Conservation (phyloP, 2,329 filamentous ascomycete genomes). For the Didymella arachidicola region DNA sequence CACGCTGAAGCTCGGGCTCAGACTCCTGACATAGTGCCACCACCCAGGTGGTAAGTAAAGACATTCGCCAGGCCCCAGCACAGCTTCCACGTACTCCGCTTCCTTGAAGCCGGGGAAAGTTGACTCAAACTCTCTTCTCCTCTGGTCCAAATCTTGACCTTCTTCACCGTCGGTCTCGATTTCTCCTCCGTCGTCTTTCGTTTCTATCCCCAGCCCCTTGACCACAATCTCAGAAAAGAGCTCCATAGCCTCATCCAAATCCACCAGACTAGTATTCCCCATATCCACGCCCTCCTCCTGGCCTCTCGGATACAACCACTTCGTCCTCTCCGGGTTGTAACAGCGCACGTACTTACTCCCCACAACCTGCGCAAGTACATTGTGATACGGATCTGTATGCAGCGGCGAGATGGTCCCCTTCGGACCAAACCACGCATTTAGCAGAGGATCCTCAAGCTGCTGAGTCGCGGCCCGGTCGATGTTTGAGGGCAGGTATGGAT, state of each 20-base stretch:
- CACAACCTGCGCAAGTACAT: conserved; percentile 87
- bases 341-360: conserved; percentile 91
- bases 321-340: conserved; percentile 72
- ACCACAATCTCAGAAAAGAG: conserved; percentile 47
- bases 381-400: conserved; percentile 94
- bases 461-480: conserved; percentile 24
- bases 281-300: conserved; percentile 80
- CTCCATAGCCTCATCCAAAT: conserved; percentile 73
- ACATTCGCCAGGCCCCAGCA: conserved; percentile 82
- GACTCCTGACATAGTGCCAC: conserved; percentile 95
- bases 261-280: conserved; percentile 85
- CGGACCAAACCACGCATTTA: conserved; percentile 95
- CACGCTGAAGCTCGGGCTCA: conserved; percentile 89
- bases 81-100: conserved; percentile 75
- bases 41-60: conserved; percentile 92
- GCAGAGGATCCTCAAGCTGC: conserved; percentile 64
- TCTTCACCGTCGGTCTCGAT: neutral
- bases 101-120: conserved; percentile 64
- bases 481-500: conserved; percentile 25
- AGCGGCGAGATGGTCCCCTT: conserved; percentile 87
- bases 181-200: conserved; percentile 29
- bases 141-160: neutral
- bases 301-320: conserved; percentile 67
- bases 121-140: conserved; percentile 32
- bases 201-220: conserved; percentile 14